A percentile compares a stretch with the other conserved stretches of the same genome.
Evolutionary conservation across 208 protist genomes (phyloP).

Genomic region (Cochliopodium minus): DNA sequence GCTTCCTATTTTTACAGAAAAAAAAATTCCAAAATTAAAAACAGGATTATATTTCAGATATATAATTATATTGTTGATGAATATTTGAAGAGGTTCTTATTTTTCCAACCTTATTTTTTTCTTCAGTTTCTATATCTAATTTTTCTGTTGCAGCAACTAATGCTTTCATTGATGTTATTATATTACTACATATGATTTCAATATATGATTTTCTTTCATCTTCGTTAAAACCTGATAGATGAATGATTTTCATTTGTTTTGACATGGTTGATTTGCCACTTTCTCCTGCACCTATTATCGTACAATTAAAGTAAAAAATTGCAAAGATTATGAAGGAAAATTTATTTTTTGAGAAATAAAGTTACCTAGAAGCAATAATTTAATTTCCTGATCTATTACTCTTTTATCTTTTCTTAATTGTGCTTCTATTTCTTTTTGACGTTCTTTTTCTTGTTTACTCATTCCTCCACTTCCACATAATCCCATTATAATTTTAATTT

Average conservation of each 20-base stretch:
- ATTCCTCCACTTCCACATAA: too few species aligned
- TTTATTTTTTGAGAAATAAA: not conserved
- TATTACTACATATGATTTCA: constrained; percentile 2
- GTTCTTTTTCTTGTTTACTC: too few species aligned
- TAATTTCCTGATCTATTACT: too few species aligned
- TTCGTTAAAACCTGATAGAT: constrained; percentile 9
- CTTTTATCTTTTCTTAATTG: too few species aligned
- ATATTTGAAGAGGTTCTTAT: not conserved
- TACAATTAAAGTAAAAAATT: not conserved
- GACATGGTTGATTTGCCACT: constrained; percentile 35
- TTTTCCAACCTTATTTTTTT: constrained; percentile 9
- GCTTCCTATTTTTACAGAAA: not conserved
- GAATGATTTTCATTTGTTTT: constrained; percentile 47
- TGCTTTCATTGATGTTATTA: constrained; percentile 3
- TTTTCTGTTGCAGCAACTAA: not conserved
- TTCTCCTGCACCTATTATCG: constrained; percentile 24
- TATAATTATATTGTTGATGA: too few species aligned
- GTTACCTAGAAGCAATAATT: too few species aligned
- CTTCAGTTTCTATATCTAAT: not conserved
- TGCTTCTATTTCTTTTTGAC: too few species aligned
- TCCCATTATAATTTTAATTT: too few species aligned
- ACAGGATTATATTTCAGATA: not conserved
- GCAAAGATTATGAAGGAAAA: not conserved
- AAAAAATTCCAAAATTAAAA: not conserved
- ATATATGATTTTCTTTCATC: constrained; percentile 2